Conservation (phyloP, 2,329 filamentous ascomycete species). For the Sarocladium oryzae region DNA sequence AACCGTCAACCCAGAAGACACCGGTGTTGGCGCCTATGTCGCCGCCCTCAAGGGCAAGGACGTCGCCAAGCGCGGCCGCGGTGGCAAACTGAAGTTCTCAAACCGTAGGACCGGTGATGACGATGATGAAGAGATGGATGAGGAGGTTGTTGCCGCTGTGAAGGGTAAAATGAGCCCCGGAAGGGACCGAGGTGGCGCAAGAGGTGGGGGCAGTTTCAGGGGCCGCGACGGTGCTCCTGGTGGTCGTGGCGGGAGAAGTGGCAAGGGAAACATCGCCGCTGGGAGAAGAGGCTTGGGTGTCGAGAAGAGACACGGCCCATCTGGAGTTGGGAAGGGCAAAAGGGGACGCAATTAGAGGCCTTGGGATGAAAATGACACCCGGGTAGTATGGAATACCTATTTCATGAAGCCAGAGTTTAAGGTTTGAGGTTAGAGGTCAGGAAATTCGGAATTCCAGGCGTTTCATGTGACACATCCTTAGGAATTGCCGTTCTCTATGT, state of each 20-base stretch:
- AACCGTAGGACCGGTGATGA: constrained; percentile 48
- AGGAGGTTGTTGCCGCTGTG: constrained; percentile 44
- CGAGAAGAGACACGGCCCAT: constrained; percentile 39
- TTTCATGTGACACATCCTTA: neutral
- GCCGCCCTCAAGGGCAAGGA: constrained; percentile 63
- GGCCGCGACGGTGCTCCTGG: constrained; percentile 23
- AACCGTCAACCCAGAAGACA: constrained; percentile 47
- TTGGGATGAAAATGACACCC: too few relatives aligned
- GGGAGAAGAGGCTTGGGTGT: constrained; percentile 44
- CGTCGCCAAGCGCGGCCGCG: constrained; percentile 55
- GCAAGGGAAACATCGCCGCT: constrained; percentile 39
- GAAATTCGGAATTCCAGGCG: neutral
- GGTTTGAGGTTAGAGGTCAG: neutral
- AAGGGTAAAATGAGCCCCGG: constrained; percentile 42
- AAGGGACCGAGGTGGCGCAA: constrained; percentile 25
- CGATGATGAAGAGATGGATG: constrained; percentile 45
- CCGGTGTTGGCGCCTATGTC: constrained; percentile 61
- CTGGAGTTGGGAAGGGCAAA: constrained; percentile 34
- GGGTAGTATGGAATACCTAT: neutral
- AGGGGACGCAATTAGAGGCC: constrained; percentile 3
- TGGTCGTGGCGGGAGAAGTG: constrained; percentile 33
- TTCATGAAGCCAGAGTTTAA: neutral
- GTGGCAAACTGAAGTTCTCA: constrained; percentile 65
- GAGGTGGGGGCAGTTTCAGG: constrained; percentile 28
- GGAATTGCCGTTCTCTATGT: too few relatives aligned